Percentiles rank a stretch among this genome's conserved stretches.
Conservation (phyloP, 192 early-diverging fungal genomes). For the Entomortierella lignicola region DNA sequence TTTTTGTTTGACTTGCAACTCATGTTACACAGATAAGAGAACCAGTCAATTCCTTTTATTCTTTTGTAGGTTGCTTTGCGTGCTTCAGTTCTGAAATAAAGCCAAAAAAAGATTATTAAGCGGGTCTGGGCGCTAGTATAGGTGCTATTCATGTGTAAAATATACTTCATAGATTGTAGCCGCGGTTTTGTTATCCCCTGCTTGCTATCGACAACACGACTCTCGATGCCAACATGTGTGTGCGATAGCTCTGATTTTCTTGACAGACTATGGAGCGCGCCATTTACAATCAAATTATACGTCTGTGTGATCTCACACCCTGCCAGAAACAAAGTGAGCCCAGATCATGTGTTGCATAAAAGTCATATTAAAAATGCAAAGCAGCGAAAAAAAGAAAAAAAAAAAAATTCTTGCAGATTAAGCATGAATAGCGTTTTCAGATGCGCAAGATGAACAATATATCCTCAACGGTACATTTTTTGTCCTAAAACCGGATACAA, state of each 20-base stretch:
- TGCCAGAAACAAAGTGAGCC: background rate
- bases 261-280: background rate
- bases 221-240: no score
- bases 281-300: background rate
- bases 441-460: no score
- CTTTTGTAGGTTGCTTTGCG: background rate
- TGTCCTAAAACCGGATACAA: background rate
- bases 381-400: background rate
- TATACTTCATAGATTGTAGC: no score
- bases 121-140: no score
- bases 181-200: background rate
- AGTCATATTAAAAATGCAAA: background rate
- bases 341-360: background rate
- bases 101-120: background rate
- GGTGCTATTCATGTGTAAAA: no score
- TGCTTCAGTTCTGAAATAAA: background rate
- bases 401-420: no score
- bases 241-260: no score
- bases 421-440: background rate
- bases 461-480: no score
- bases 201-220: background rate
- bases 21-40: conserved; percentile 4
- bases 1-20: background rate
- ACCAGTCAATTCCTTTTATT: background rate
- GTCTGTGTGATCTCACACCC: conserved; percentile 1